Percentiles rank a stretch among this genome's conserved stretches.
phyloP scores from a whole-genome alignment of 148 eudicot genomes.

The Polygonum aviculare region DNA sequence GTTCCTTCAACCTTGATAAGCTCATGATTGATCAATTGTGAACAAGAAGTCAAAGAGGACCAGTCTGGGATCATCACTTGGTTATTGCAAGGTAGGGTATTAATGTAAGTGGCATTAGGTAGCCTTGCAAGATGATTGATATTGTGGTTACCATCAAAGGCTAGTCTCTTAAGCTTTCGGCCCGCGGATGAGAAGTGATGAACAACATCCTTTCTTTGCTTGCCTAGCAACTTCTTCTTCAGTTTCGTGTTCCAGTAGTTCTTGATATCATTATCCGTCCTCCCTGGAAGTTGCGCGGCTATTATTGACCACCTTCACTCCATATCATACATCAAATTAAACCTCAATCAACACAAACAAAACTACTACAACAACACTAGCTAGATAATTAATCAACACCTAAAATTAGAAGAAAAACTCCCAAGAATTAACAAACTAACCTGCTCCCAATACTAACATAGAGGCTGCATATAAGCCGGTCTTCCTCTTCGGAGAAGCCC shows the following conservation, averaged over 20 bases:
- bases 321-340: too few relatives aligned
- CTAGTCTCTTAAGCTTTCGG: constrained; percentile 14
- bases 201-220: constrained; percentile 51
- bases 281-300: constrained; percentile 90
- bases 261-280: constrained; percentile 91
- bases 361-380: too few relatives aligned
- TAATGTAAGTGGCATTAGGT: background rate
- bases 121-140: constrained; percentile 12
- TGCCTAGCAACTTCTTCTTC: constrained; percentile 81
- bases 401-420: background rate
- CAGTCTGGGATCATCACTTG: constrained; percentile 2
- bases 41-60: background rate
- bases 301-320: constrained; percentile 78
- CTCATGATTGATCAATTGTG: constrained; percentile 18
- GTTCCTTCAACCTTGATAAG: constrained; percentile 52
- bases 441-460: constrained; percentile 93
- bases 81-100: background rate
- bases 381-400: too few relatives aligned
- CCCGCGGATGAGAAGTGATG: background rate
- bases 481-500: constrained; percentile 89
- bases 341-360: too few relatives aligned
- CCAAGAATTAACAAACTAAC: constrained; percentile 16
- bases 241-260: constrained; percentile 93
- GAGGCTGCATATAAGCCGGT: constrained; percentile 65
- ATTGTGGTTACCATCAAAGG: constrained; percentile 11